Evolutionary conservation across 768 basidiomycete species (phyloP).

Genomic region (Lactarius hengduanensis): DNA sequence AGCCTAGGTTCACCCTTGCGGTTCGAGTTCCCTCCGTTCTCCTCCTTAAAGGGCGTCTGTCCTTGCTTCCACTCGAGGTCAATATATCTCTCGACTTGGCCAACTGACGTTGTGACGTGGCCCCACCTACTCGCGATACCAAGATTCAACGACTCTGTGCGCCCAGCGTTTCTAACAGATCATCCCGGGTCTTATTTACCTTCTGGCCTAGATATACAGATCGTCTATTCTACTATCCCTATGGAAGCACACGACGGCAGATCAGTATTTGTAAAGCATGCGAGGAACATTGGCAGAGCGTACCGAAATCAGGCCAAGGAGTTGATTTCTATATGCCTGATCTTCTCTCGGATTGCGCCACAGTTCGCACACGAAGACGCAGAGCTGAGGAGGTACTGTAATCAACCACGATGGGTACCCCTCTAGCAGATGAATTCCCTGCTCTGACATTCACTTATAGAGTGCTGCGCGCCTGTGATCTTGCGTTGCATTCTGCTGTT

Average conservation of each 20-base stretch:
- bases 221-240: neutral
- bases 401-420: neutral
- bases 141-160: neutral
- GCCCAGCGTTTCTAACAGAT: neutral
- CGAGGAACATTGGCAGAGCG: constrained; percentile 17
- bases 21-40: neutral
- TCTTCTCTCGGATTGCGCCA: constrained; percentile 1
- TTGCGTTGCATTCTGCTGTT: neutral
- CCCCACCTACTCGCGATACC: neutral
- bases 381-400: neutral
- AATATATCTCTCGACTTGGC: neutral
- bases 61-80: neutral
- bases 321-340: constrained; percentile 9
- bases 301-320: constrained; percentile 17
- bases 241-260: neutral
- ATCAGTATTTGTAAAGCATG: constrained; percentile 15
- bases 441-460: neutral
- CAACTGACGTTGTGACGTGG: neutral
- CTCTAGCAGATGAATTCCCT: neutral
- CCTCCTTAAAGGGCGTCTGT: neutral
- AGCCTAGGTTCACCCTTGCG: neutral
- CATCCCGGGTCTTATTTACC: neutral
- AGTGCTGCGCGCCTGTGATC: neutral
- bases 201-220: neutral
- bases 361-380: neutral